These are phyloP conservation scores for Suhomyces sp. DNA, from an alignment of 805 yeast species.

Conservation along the genomic window DNA sequence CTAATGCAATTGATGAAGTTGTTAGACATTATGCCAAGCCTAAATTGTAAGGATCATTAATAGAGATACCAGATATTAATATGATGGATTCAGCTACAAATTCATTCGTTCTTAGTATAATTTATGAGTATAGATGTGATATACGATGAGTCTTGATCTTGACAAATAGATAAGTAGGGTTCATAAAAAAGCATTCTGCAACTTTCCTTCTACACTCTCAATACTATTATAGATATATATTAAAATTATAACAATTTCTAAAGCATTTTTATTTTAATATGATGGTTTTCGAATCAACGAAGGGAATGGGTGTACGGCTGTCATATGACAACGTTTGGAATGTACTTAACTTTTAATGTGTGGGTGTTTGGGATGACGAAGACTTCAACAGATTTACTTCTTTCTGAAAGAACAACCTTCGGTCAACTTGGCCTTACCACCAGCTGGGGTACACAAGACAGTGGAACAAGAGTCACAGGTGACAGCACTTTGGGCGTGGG, in stretches of 20 bases:
- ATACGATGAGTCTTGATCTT: no score
- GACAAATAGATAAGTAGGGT: no score
- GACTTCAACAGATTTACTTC: conserved; percentile 57
- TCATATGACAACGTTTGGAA: not conserved
- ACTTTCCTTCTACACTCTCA: not conserved
- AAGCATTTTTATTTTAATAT: conserved; percentile 1
- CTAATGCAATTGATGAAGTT: conserved; percentile 78
- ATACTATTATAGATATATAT: conserved; percentile 5
- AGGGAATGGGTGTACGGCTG: conserved; percentile 1
- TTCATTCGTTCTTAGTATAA: no score
- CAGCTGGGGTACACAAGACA: conserved; percentile 98
- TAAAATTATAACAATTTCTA: conserved; percentile 5
- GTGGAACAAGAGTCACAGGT: conserved; percentile 99
- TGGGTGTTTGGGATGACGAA: not conserved
- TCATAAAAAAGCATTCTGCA: no score
- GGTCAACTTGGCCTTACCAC: conserved; percentile 99
- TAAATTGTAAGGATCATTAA: conserved; percentile 13
- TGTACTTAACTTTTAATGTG: conserved; percentile 5
- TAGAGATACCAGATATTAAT: no score
- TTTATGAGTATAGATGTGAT: no score
- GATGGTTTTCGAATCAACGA: conserved; percentile 3
- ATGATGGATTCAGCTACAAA: no score
- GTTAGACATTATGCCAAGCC: conserved; percentile 37
- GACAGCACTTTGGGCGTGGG: conserved; percentile 99
- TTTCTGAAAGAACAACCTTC: conserved; percentile 99